These are phyloP conservation scores for Dioszegia crocea DNA, from an alignment of 768 basidiomycete genomes.

Conservation along the genomic window DNA sequence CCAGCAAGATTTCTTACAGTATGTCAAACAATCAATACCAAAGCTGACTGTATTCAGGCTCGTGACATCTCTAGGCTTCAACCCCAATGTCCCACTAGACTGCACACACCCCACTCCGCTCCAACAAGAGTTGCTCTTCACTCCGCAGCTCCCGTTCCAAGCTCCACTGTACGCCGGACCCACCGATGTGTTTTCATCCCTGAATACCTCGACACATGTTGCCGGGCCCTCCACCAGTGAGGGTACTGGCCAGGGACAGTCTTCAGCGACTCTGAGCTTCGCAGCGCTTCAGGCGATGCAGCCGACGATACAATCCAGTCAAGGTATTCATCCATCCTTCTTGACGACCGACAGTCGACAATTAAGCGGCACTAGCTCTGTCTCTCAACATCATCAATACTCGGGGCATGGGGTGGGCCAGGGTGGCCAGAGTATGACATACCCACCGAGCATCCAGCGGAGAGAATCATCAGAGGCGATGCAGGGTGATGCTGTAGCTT, in stretches of 20 bases:
- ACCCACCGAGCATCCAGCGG: background rate
- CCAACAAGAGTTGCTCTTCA: slow-evolving; percentile 12
- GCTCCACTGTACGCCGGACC: slow-evolving; percentile 3
- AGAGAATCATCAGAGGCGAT: background rate
- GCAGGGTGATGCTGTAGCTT: background rate
- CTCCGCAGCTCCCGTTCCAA: slow-evolving; percentile 11
- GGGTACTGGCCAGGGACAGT: too few species aligned
- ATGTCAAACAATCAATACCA: background rate
- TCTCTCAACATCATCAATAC: too few species aligned
- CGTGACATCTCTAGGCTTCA: slow-evolving; percentile 13
- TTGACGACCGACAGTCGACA: too few species aligned
- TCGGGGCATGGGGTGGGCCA: too few species aligned
- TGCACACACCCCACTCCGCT: slow-evolving; percentile 6
- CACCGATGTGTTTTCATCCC: background rate
- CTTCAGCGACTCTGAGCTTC: too few species aligned
- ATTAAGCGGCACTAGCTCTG: too few species aligned
- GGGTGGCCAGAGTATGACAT: too few species aligned
- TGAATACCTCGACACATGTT: background rate
- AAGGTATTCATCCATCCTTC: too few species aligned
- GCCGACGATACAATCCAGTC: too few species aligned
- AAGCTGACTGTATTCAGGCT: background rate
- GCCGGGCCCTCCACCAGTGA: background rate
- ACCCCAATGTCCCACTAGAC: slow-evolving; percentile 9
- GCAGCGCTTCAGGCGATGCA: too few species aligned
- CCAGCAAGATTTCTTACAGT: slow-evolving; percentile 13